Conservation (phyloP, 2,329 filamentous ascomycete species). For the Hymenoscyphus fraxineus region DNA sequence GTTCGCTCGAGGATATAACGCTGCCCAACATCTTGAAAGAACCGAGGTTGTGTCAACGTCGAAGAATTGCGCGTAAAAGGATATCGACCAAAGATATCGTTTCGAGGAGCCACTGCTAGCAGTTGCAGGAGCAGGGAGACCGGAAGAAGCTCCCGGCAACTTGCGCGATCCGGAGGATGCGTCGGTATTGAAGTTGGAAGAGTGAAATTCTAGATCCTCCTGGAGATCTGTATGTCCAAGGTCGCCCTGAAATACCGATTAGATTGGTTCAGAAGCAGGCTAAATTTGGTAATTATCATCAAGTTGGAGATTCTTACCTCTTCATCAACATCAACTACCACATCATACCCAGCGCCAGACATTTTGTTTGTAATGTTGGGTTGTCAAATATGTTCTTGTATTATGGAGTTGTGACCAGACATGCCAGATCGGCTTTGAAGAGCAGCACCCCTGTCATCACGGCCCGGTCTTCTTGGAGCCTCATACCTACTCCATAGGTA, state of each 20-base stretch:
- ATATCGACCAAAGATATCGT: constrained; percentile 85
- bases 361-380: constrained; percentile 20
- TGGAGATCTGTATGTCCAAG: constrained; percentile 97
- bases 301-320: constrained; percentile 57
- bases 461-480: neutral
- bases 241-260: constrained; percentile 65
- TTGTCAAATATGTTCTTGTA: constrained; percentile 1
- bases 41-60: constrained; percentile 95
- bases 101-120: constrained; percentile 58
- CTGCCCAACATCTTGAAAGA: constrained; percentile 77
- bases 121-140: constrained; percentile 55
- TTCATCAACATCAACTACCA: constrained; percentile 94
- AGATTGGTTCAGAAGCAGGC: neutral
- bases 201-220: constrained; percentile 98
- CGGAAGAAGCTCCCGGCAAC: constrained; percentile 38
- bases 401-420: neutral
- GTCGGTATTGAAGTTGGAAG: constrained; percentile 72
- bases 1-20: constrained; percentile 87
- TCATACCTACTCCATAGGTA: neutral
- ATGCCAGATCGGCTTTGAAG: neutral
- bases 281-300: constrained; percentile 1
- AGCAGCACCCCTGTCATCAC: constrained; percentile 5
- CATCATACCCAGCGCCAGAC: constrained; percentile 76
- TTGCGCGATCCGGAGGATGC: constrained; percentile 43
- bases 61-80: constrained; percentile 97